Evolutionary conservation across 306 rosid species (phyloP), one percentile per base, ranked within the genome.

Genomic region (Canavalia ensiformis): DNA sequence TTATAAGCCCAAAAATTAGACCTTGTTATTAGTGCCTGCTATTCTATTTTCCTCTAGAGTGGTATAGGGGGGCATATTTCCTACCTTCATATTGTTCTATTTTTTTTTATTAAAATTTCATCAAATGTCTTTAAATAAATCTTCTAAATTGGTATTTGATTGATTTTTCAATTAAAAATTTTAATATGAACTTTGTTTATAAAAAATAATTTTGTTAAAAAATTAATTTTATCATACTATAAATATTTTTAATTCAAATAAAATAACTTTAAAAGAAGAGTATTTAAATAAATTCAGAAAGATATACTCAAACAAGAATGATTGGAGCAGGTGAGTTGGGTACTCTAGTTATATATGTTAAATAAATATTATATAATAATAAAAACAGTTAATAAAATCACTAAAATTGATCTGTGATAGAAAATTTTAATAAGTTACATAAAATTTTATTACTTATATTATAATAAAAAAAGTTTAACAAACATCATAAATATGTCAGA

Each of bases 261-360:
- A 18, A 18, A 18, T 18, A 18, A 18, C 25, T 18, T 18, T 18
- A 18, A 18, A 18, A 18, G 25, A 7, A n/a, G 56, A 18, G 5
- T 7, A 52, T 45, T 69, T 66, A 12, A 71, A 72, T 44, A n/a
- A 35, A 39, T 34, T 72, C 6, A 58, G 45, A 13, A 29, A 44
- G 1, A 62, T 39, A 8, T 55, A 63, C 66, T 63, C 29, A 72
- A 13, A 77, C 18, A 13, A 34, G 28, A 11, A 7, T 25, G 68
- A 39, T 49, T 44, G 85, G 72, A 77, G 66, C 25, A 39, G 57
- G 77, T 81, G 46, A 66, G 11, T 44, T 28, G 37, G 60, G 68
- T 65, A 55, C 71, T 67, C 25, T 18, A 18, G 25, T 18, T 18
- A 18, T 18, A 18, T 18, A 18, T 18, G 25, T 18, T 18, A 18